Percentiles rank a stretch among this genome's conserved stretches.
Evolutionary conservation across 352 stramenopile genomes (phyloP).

Genomic region (Elongisporangium senticosum): DNA sequence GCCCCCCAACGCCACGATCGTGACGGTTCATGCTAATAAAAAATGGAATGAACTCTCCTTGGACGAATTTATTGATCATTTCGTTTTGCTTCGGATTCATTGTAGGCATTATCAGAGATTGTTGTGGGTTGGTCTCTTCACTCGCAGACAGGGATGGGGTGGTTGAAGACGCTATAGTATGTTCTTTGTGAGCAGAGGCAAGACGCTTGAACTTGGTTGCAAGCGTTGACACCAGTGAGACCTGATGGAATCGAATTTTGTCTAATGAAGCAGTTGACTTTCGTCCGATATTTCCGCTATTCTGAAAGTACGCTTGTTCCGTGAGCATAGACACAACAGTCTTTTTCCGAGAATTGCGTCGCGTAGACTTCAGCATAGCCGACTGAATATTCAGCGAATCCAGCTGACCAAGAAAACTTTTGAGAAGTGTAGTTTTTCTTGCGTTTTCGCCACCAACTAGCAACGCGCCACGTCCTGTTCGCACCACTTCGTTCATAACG

Average conservation of each 20-base stretch:
- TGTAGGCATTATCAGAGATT: constrained; percentile 10
- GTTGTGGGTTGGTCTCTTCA: constrained; percentile 5
- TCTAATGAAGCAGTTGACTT: constrained; percentile 12
- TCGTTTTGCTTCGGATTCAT: constrained; percentile 3
- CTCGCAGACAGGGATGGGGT: constrained; percentile 4
- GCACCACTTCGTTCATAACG: constrained; percentile 29
- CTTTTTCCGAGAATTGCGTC: not conserved
- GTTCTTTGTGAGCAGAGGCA: constrained; percentile 6
- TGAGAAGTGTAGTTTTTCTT: constrained; percentile 26
- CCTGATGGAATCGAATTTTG: constrained; percentile 36
- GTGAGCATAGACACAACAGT: not conserved
- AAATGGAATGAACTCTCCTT: constrained; percentile 36
- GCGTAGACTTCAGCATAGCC: too few species aligned
- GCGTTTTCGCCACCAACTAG: constrained; percentile 25
- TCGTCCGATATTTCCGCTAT: not conserved
- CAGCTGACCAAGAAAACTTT: constrained; percentile 30
- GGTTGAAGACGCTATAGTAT: not conserved
- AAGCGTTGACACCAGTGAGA: constrained; percentile 32
- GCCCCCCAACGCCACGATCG: constrained; percentile 11
- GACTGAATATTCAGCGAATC: not conserved
- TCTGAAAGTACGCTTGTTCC: not conserved
- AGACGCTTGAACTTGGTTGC: constrained; percentile 17
- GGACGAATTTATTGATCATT: constrained; percentile 23
- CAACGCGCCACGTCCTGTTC: constrained; percentile 26
- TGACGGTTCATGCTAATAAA: constrained; percentile 32